phyloP scores from a whole-genome alignment of 2,329 filamentous ascomycete genomes.

The Fusarium cicatricum region DNA sequence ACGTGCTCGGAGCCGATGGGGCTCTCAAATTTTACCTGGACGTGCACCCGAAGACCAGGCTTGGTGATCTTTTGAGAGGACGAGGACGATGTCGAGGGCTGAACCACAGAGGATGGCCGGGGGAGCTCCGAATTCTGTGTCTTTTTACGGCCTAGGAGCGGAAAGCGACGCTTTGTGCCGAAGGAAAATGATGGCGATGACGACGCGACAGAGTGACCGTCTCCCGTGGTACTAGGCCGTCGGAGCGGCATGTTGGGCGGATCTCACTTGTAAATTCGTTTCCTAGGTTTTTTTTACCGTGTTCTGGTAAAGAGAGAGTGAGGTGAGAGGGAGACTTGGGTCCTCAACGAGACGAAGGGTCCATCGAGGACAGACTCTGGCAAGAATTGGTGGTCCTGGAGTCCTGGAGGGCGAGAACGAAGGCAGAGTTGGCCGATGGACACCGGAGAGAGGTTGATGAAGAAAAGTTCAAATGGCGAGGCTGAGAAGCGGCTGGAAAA shows the following conservation, averaged over 20 bases:
- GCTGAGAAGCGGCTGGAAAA: conserved; percentile 19
- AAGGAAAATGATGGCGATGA: conserved; percentile 35
- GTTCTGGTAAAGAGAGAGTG: background rate
- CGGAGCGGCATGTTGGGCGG: conserved; percentile 37
- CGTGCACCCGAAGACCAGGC: conserved; percentile 50
- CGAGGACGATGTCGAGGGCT: conserved; percentile 19
- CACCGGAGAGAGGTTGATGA: conserved; percentile 15
- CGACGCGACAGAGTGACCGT: conserved; percentile 35
- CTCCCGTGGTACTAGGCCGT: conserved; percentile 39
- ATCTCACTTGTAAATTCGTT: conserved; percentile 10
- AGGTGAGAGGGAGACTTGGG: conserved; percentile 9
- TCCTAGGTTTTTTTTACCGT: conserved; percentile 4
- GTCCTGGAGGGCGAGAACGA: conserved; percentile 8
- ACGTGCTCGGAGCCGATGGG: conserved; percentile 54
- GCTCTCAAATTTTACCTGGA: conserved; percentile 56
- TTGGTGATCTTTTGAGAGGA: conserved; percentile 21
- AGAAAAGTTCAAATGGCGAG: conserved; percentile 17
- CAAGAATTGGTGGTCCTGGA: conserved; percentile 11
- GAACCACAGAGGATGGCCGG: conserved; percentile 30
- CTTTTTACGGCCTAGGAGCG: conserved; percentile 43
- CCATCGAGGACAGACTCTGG: conserved; percentile 25
- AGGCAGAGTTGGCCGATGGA: conserved; percentile 1
- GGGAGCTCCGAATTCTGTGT: conserved; percentile 35
- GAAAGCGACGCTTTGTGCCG: conserved; percentile 44
- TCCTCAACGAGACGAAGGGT: conserved; percentile 30